Evolutionary conservation across 768 basidiomycete species (phyloP).

Genomic region (Trametes sanguinea): DNA sequence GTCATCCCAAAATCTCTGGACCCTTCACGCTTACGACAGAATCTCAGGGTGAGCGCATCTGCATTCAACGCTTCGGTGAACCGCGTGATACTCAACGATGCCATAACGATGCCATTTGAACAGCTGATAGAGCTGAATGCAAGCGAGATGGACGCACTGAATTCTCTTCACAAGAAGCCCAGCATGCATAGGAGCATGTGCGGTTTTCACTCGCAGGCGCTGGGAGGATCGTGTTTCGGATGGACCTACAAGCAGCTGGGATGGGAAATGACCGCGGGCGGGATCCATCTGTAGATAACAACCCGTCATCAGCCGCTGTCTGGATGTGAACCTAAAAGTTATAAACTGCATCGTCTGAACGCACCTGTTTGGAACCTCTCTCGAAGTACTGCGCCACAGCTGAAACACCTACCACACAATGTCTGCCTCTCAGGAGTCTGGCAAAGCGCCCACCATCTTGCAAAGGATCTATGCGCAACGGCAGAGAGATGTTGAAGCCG

Average conservation of each 20-base stretch:
- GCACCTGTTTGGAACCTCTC: neutral
- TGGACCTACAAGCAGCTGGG: conserved; percentile 42
- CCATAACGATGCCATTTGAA: too few relatives aligned
- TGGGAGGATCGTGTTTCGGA: conserved; percentile 34
- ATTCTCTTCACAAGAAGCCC: conserved; percentile 1
- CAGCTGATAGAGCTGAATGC: conserved; percentile 2
- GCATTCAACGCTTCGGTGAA: too few relatives aligned
- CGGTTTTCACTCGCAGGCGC: conserved; percentile 20
- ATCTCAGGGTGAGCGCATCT: conserved; percentile 36
- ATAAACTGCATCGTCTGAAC: too few relatives aligned
- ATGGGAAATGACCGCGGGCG: conserved; percentile 30
- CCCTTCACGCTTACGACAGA: conserved; percentile 47
- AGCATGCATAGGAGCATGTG: conserved; percentile 17
- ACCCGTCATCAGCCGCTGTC: neutral
- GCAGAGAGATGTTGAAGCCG: conserved; percentile 71
- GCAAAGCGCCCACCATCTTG: conserved; percentile 67
- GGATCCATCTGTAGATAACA: conserved; percentile 6
- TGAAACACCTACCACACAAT: neutral
- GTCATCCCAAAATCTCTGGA: conserved; percentile 49
- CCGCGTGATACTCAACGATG: too few relatives aligned
- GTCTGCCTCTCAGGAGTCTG: neutral
- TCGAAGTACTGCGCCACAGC: neutral
- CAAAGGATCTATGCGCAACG: conserved; percentile 89
- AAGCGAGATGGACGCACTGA: neutral
- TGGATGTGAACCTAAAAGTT: too few relatives aligned